Evolutionary conservation across 495 filamentous ascomycete species (phyloP).

Genomic region (Penicillium simplicissimum): DNA sequence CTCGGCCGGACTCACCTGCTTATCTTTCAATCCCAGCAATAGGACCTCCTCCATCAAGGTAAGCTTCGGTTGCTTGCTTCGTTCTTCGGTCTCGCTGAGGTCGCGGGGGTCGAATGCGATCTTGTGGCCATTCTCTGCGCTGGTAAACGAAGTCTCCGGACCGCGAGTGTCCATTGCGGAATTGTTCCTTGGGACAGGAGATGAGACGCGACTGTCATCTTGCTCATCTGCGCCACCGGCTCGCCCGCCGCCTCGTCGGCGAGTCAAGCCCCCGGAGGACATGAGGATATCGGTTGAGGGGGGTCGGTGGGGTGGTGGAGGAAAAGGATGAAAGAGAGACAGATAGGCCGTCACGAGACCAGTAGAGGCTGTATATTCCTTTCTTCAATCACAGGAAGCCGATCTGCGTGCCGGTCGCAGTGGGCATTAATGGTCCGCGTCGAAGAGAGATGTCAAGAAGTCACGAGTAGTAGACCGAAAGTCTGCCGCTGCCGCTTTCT

Average conservation of each 20-base stretch:
- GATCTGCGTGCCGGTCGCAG: constrained; percentile 36
- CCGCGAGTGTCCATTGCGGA: constrained; percentile 62
- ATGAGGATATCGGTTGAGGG: constrained; percentile 42
- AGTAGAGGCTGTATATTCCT: not conserved
- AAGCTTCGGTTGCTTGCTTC: constrained; percentile 96
- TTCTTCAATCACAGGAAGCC: constrained; percentile 13
- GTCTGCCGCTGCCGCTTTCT: constrained; percentile 27
- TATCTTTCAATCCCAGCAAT: constrained; percentile 93
- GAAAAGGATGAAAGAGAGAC: constrained; percentile 9
- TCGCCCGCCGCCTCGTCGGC: constrained; percentile 71
- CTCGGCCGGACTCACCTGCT: constrained; percentile 66
- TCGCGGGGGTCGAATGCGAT: constrained; percentile 97
- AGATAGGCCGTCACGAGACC: constrained; percentile 11
- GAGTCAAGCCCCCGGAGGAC: constrained; percentile 73
- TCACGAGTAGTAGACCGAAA: constrained; percentile 35
- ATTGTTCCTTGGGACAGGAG: constrained; percentile 61
- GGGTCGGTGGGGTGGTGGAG: constrained; percentile 21
- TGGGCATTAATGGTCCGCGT: constrained; percentile 25
- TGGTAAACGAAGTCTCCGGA: constrained; percentile 90
- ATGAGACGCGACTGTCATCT: constrained; percentile 68
- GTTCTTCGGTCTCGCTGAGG: constrained; percentile 94
- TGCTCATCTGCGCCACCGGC: constrained; percentile 55
- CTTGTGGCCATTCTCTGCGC: constrained; percentile 94
- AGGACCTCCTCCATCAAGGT: constrained; percentile 98
- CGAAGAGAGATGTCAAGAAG: constrained; percentile 24